Percentiles rank a stretch among this genome's conserved stretches.
Evolutionary conservation across 1,284 basidiomycete species (phyloP).

Genomic region (Boletellus sp.): DNA sequence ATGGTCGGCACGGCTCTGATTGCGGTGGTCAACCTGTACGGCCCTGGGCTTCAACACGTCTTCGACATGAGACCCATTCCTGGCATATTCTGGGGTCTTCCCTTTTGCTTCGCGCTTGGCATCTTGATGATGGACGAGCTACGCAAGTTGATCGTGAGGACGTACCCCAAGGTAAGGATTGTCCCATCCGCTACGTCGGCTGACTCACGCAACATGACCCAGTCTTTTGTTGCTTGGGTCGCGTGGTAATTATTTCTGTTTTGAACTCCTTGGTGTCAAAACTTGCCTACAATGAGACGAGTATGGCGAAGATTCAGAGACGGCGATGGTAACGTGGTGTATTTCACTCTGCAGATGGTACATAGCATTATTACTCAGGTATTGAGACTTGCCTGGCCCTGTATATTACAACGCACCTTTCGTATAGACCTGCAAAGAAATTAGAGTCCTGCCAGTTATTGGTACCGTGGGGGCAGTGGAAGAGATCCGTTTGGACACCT

Average conservation of each 20-base stretch:
- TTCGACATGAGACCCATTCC: conserved; percentile 39
- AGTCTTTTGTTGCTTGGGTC: conserved; percentile 32
- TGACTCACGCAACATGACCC: background rate
- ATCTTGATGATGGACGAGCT: conserved; percentile 40
- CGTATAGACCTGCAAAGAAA: too few relatives aligned
- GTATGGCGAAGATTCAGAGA: too few relatives aligned
- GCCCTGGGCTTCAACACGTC: conserved; percentile 33
- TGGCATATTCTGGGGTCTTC: conserved; percentile 41
- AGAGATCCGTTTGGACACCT: too few relatives aligned
- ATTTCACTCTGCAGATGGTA: too few relatives aligned
- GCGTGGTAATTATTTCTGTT: conserved; percentile 22
- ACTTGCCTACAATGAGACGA: background rate
- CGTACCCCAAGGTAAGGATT: conserved; percentile 37
- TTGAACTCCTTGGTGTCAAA: background rate
- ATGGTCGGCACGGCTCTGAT: conserved; percentile 35
- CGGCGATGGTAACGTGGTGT: too few relatives aligned
- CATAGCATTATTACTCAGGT: too few relatives aligned
- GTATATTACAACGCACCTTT: too few relatives aligned
- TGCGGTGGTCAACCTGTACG: conserved; percentile 36
- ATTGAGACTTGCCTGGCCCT: too few relatives aligned
- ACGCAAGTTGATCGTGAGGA: conserved; percentile 40
- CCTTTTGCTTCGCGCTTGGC: conserved; percentile 38
- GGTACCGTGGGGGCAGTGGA: too few relatives aligned
- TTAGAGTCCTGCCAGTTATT: too few relatives aligned
- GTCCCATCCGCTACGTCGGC: background rate